Percentiles rank a stretch among this genome's conserved stretches.
These are phyloP conservation scores for Linnemannia exigua DNA, from an alignment of 192 early-diverging fungal genomes.

Conservation along the genomic window DNA sequence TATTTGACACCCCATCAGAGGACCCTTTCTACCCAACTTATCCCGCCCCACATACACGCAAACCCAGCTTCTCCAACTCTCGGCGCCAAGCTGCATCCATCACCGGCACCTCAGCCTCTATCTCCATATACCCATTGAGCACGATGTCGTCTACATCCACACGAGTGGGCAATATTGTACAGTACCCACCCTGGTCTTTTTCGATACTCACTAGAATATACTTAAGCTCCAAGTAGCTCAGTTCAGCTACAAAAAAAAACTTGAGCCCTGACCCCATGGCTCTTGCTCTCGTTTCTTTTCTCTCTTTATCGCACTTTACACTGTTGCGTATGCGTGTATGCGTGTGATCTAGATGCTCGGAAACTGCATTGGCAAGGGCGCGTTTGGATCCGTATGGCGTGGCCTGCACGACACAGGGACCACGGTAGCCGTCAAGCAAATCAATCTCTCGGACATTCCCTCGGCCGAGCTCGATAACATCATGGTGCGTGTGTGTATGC, in stretches of 20 bases:
- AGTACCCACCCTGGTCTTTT: neutral
- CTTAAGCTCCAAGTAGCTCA: neutral
- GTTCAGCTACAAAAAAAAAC: neutral
- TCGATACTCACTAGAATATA: neutral
- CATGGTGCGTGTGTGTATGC: conserved; percentile 43
- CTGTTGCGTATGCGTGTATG: neutral
- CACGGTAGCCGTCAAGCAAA: conserved; percentile 82
- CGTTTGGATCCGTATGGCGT: conserved; percentile 79
- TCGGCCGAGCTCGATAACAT: conserved; percentile 55
- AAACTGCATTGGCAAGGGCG: conserved; percentile 81
- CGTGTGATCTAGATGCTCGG: conserved; percentile 63
- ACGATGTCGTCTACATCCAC: conserved; percentile 22
- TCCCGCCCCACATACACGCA: neutral
- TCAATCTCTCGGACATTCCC: conserved; percentile 65
- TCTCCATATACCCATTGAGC: neutral
- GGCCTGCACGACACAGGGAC: conserved; percentile 77
- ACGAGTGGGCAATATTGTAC: conserved; percentile 39
- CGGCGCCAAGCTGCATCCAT: neutral
- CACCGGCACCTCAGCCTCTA: neutral
- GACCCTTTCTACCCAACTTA: neutral
- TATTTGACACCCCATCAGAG: neutral
- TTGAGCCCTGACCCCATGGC: neutral
- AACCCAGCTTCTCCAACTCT: neutral
- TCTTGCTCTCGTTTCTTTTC: neutral
- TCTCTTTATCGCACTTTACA: conserved; percentile 5